Percentiles rank a stretch among this genome's conserved stretches.
Conservation (phyloP, 148 eudicot species). For the Talinum fruticosum region DNA sequence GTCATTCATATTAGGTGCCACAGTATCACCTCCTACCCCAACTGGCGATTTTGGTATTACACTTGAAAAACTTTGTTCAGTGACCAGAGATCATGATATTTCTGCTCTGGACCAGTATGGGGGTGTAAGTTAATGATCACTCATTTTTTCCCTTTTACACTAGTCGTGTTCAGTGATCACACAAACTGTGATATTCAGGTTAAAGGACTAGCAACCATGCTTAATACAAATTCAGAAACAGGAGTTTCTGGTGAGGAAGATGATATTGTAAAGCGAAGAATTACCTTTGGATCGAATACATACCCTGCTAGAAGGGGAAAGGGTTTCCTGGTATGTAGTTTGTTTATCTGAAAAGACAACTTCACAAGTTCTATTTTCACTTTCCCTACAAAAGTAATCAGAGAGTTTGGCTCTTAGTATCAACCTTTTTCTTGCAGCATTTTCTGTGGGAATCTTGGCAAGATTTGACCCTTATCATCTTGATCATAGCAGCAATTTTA, state of each 20-base stretch:
- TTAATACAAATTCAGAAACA: constrained; percentile 54
- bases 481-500: constrained; percentile 69
- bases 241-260: constrained; percentile 55
- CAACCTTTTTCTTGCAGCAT: constrained; percentile 39
- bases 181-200: constrained; percentile 39
- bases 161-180: neutral
- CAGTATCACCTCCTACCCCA: constrained; percentile 50
- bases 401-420: constrained; percentile 3
- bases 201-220: constrained; percentile 59
- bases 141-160: neutral
- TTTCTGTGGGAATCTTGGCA: constrained; percentile 96
- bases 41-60: constrained; percentile 58
- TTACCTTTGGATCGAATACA: constrained; percentile 81
- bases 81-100: constrained; percentile 66
- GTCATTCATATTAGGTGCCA: constrained; percentile 36
- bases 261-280: constrained; percentile 57
- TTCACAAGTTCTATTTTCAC: neutral
- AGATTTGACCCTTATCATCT: constrained; percentile 83
- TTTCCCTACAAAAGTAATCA: neutral
- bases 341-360: neutral
- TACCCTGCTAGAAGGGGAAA: constrained; percentile 81
- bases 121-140: constrained; percentile 51
- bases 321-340: constrained; percentile 56
- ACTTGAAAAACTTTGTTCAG: constrained; percentile 73
- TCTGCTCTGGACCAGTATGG: constrained; percentile 68